Percentiles rank a stretch among this genome's conserved stretches.
Conservation (phyloP, 2,329 filamentous ascomycete species). For the Apiospora kogelbergensis region DNA sequence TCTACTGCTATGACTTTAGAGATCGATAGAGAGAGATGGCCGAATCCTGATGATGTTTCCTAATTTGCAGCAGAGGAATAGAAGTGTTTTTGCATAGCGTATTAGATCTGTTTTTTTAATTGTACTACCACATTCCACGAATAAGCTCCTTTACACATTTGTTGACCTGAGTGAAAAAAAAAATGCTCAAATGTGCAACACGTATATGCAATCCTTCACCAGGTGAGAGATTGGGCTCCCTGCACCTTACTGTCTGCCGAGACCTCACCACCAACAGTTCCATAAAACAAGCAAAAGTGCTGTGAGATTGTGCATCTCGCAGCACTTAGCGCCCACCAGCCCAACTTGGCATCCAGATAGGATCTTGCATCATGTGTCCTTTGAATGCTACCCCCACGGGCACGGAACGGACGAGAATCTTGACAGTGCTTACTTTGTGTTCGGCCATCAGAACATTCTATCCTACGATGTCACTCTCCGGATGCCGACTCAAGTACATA, state of each 20-base stretch:
- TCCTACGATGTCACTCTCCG: background rate
- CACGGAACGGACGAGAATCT: background rate
- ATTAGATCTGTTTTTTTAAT: background rate
- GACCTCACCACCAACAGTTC: background rate
- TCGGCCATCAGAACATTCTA: background rate
- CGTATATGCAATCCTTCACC: background rate
- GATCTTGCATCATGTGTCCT: background rate
- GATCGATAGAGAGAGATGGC: background rate
- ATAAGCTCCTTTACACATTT: background rate
- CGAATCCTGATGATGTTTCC: background rate
- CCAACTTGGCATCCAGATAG: background rate
- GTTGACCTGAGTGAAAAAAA: background rate
- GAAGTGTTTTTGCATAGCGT: slow-evolving; percentile 1
- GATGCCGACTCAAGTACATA: background rate
- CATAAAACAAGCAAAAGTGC: background rate
- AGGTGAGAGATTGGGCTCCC: too few species aligned
- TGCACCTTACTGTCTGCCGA: background rate
- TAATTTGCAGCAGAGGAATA: background rate
- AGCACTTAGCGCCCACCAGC: background rate
- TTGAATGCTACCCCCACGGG: background rate
- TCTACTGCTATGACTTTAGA: background rate
- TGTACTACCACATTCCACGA: background rate
- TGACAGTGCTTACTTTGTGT: background rate
- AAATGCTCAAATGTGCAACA: background rate
- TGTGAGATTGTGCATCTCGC: background rate